Conservation (phyloP, 768 basidiomycete genomes). For the Leccinellum luteum region DNA sequence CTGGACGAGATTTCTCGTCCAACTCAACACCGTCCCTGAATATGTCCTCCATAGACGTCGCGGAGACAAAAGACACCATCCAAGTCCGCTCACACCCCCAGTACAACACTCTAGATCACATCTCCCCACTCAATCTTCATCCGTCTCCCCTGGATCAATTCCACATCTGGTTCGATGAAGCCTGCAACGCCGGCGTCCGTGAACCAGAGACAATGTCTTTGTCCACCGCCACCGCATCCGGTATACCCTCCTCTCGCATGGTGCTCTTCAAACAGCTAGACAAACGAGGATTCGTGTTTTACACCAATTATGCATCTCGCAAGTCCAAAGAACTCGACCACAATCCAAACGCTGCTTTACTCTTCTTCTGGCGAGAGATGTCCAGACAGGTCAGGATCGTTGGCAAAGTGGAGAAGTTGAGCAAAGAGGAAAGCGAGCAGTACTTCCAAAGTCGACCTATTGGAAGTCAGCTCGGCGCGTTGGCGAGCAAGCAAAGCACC, state of each 20-base stretch:
- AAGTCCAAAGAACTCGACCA: slow-evolving; percentile 79
- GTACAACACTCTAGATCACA: slow-evolving; percentile 64
- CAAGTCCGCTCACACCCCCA: slow-evolving; percentile 73
- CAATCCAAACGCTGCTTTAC: slow-evolving; percentile 79
- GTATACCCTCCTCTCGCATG: slow-evolving; percentile 83
- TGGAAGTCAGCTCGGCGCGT: slow-evolving; percentile 85
- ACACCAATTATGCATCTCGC: slow-evolving; percentile 93
- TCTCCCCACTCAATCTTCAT: slow-evolving; percentile 59
- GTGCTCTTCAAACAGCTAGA: slow-evolving; percentile 94
- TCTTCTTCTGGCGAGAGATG: slow-evolving; percentile 91
- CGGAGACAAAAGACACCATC: slow-evolving; percentile 52
- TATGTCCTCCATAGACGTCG: slow-evolving; percentile 33
- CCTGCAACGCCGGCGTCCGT: slow-evolving; percentile 52
- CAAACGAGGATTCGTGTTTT: slow-evolving; percentile 88
- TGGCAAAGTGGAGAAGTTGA: slow-evolving; percentile 80
- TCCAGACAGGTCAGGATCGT: slow-evolving; percentile 79
- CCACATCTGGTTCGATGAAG: slow-evolving; percentile 78
- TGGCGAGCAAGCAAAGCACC: slow-evolving; percentile 88
- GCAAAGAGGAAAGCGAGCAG: slow-evolving; percentile 65
- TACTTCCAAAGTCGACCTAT: slow-evolving; percentile 84
- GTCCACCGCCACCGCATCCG: slow-evolving; percentile 65
- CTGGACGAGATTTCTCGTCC: neutral
- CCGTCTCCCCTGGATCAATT: slow-evolving; percentile 83
- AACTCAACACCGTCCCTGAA: neutral
- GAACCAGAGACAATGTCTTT: slow-evolving; percentile 93